A percentile compares a stretch with the other conserved stretches of the same genome.
Conservation (phyloP, 2,329 filamentous ascomycete genomes). For the Fusarium acutatum region DNA sequence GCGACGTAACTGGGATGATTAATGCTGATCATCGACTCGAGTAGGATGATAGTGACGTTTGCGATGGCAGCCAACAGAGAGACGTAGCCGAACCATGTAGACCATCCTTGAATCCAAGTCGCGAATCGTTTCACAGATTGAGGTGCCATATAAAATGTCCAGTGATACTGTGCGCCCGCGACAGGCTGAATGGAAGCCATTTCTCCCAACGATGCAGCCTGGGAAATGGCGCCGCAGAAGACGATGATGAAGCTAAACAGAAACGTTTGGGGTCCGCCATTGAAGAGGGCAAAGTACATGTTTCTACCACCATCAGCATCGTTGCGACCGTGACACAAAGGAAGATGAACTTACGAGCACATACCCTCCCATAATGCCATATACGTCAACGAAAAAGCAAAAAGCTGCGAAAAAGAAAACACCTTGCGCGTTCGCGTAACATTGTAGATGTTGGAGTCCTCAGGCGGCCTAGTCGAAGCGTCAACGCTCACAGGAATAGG, state of each 20-base stretch:
- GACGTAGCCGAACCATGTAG: conserved; percentile 39
- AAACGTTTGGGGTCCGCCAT: conserved; percentile 38
- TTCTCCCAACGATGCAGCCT: conserved; percentile 36
- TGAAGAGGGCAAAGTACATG: conserved; percentile 40
- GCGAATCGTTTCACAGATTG: conserved; percentile 28
- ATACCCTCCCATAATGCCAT: conserved; percentile 40
- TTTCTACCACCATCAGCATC: conserved; percentile 20
- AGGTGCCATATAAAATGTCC: conserved; percentile 38
- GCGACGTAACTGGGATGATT: conserved; percentile 34
- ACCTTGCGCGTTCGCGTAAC: conserved; percentile 37
- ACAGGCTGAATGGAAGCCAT: conserved; percentile 40
- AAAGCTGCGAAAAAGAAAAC: conserved; percentile 38
- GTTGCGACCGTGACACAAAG: rapidly evolving
- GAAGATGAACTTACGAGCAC: conserved; percentile 29
- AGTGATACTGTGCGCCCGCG: conserved; percentile 35
- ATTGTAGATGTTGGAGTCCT: conserved; percentile 23
- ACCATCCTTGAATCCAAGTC: conserved; percentile 39
- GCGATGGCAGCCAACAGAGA: conserved; percentile 37
- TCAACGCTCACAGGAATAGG: conserved; percentile 17
- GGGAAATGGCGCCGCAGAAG: conserved; percentile 36
- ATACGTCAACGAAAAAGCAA: conserved; percentile 39
- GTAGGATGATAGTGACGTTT: conserved; percentile 39
- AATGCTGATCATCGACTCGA: conserved; percentile 40
- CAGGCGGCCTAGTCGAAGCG: conserved; percentile 7
- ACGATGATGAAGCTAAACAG: conserved; percentile 40